Conservation (phyloP, 441 rosid genomes). For the Manihot esculenta region DNA sequence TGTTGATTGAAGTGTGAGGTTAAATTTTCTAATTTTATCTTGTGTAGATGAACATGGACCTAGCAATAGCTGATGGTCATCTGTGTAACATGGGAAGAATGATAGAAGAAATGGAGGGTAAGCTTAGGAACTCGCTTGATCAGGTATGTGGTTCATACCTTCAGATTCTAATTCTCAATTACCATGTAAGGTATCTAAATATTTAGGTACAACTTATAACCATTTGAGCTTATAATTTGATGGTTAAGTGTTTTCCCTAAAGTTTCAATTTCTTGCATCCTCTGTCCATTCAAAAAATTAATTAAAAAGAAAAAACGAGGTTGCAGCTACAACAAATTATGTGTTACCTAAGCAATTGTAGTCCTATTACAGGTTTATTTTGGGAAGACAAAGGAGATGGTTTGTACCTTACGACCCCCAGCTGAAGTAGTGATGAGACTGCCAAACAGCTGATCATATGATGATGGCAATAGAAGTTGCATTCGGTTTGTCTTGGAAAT, state of each 20-base stretch:
- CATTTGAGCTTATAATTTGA: background rate
- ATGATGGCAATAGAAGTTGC: background rate
- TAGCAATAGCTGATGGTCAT: constrained; percentile 83
- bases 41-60: constrained; percentile 80
- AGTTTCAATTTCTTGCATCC: background rate
- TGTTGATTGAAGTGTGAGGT: background rate
- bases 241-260: background rate
- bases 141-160: constrained; percentile 46
- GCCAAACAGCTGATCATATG: constrained; percentile 47
- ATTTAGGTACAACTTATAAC: background rate
- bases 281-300: background rate
- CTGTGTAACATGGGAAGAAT: constrained; percentile 96
- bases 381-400: constrained; percentile 97
- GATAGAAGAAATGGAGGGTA: constrained; percentile 98
- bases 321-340: background rate
- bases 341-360: background rate
- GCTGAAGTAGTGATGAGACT: constrained; percentile 68
- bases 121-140: constrained; percentile 88
- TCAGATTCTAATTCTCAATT: background rate
- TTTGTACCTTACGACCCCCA: constrained; percentile 85
- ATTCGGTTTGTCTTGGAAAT: background rate
- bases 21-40: background rate
- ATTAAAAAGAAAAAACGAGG: background rate
- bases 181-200: background rate
- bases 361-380: constrained; percentile 74